Evolutionary conservation across 257 asterid genomes (phyloP).

Genomic region (Nicotiana sylvestris): DNA sequence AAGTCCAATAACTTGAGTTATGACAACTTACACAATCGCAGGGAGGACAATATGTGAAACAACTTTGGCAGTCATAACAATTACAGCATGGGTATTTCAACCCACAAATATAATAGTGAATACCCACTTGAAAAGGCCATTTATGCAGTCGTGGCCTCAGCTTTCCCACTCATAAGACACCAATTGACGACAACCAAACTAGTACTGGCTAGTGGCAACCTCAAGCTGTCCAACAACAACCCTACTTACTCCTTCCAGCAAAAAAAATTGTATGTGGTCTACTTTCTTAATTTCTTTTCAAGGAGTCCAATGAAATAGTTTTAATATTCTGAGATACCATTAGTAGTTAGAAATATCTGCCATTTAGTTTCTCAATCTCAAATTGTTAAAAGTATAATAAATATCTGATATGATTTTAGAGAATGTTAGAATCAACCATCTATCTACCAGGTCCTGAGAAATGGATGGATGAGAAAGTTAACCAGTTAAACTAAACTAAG

Average conservation of each 20-base stretch:
- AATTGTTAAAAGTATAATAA: not conserved
- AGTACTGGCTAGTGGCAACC: not conserved
- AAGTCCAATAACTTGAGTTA: conserved; percentile 6
- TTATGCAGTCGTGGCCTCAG: not conserved
- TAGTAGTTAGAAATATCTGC: not conserved
- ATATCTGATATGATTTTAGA: not conserved
- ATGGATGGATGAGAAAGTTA: not conserved
- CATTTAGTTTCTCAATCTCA: not conserved
- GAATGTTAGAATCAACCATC: not conserved
- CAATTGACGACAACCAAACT: not conserved
- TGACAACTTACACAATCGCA: not conserved
- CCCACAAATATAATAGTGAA: not conserved
- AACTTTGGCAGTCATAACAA: not conserved
- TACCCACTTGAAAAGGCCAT: not conserved
- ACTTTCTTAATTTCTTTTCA: not conserved
- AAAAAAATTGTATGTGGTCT: not conserved
- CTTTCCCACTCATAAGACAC: not conserved
- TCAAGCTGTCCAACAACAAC: not conserved
- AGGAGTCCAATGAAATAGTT: not conserved
- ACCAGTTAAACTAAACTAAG: not conserved
- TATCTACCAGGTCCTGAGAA: not conserved
- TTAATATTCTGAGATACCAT: not conserved
- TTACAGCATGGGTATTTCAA: not conserved
- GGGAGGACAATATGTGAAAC: not conserved
- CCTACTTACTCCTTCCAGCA: not conserved